These are phyloP conservation scores for Collybia sordida DNA, from an alignment of 768 basidiomycete genomes.

Conservation along the genomic window DNA sequence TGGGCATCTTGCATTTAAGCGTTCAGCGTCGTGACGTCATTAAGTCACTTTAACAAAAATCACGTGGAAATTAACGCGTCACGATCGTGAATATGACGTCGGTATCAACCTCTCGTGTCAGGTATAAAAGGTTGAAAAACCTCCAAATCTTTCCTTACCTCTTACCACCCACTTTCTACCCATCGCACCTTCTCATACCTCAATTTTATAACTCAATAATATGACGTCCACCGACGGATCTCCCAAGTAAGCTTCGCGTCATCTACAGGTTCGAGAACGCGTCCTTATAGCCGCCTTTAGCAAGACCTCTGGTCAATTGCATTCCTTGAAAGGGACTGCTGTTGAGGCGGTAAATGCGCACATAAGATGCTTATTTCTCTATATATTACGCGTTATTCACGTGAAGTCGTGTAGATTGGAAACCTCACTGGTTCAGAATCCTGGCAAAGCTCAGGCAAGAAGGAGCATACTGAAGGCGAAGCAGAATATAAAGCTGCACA, in stretches of 20 bases:
- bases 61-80: constrained; percentile 3
- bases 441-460: constrained; percentile 48
- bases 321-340: constrained; percentile 40
- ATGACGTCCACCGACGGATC: constrained; percentile 18
- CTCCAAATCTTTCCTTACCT: not conserved
- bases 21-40: constrained; percentile 5
- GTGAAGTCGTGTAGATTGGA: constrained; percentile 27
- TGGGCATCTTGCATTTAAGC: not conserved
- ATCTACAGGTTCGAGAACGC: not conserved
- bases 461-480: constrained; percentile 54
- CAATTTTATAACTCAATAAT: not conserved
- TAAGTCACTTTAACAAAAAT: not conserved
- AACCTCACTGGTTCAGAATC: constrained; percentile 44
- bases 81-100: not conserved
- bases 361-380: not conserved
- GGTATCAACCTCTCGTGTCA: not conserved
- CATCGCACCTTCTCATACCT: not conserved
- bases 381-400: not conserved
- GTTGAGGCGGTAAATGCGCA: constrained; percentile 20
- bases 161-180: not conserved
- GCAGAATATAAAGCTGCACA: constrained; percentile 49
- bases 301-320: constrained; percentile 42
- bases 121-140: constrained; percentile 9
- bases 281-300: constrained; percentile 16
- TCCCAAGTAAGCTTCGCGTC: constrained; percentile 14